phyloP scores from a whole-genome alignment of 108 stramenopile genomes.

The Cyclotella baltica region DNA sequence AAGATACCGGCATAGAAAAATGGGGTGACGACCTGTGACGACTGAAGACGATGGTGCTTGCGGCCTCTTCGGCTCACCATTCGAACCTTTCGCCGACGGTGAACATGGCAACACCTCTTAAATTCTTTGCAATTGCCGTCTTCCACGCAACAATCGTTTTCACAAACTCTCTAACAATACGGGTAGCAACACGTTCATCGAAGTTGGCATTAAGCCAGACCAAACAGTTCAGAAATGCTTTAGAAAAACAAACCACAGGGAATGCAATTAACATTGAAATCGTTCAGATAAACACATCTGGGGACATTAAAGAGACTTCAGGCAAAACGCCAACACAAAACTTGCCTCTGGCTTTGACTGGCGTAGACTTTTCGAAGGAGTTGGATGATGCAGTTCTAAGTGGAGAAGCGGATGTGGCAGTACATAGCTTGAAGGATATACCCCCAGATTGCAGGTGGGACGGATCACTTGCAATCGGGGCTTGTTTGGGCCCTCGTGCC shows the following conservation, averaged over 20 bases:
- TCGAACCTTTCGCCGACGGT: no score
- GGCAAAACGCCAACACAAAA: slow-evolving; percentile 6
- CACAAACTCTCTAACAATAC: slow-evolving; percentile 12
- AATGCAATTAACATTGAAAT: slow-evolving; percentile 8
- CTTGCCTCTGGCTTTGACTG: slow-evolving; percentile 16
- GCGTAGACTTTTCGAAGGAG: slow-evolving; percentile 36
- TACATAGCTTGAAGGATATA: slow-evolving; percentile 41
- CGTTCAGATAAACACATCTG: slow-evolving; percentile 17
- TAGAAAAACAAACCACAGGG: slow-evolving; percentile 1
- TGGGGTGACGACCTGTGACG: no score
- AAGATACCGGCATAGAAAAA: no score
- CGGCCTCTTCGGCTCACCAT: no score
- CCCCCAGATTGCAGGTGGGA: slow-evolving; percentile 36
- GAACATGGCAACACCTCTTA: no score
- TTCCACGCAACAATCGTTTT: neutral
- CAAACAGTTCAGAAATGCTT: neutral
- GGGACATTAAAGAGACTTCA: slow-evolving; percentile 5
- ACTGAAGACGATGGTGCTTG: no score
- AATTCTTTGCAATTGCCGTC: no score
- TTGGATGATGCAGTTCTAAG: slow-evolving; percentile 28
- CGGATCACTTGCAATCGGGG: slow-evolving; percentile 9
- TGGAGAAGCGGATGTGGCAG: slow-evolving; percentile 27
- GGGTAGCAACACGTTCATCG: slow-evolving; percentile 27
- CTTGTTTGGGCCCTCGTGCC: slow-evolving; percentile 15
- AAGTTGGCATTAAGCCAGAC: slow-evolving; percentile 25